phyloP scores from a whole-genome alignment of 2,329 filamentous ascomycete species.

The Scorias spongiosa region DNA sequence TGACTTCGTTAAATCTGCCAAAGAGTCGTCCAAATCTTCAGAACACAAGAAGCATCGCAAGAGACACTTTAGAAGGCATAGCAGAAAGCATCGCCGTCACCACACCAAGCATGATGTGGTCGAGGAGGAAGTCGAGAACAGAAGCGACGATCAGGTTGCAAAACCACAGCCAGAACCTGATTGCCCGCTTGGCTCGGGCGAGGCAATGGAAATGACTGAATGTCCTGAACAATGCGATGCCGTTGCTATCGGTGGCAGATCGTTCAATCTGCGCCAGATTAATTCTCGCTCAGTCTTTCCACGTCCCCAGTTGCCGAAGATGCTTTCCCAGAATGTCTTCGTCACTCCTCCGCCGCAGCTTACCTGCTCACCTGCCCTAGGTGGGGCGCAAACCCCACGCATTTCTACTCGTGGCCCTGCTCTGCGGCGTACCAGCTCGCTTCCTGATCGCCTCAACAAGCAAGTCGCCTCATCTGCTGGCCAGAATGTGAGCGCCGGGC shows the following conservation, averaged over 20 bases:
- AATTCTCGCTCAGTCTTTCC: slow-evolving; percentile 30
- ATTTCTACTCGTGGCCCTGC: slow-evolving; percentile 4
- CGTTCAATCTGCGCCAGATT: slow-evolving; percentile 29
- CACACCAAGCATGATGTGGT: slow-evolving; percentile 22
- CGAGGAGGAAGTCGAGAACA: slow-evolving; percentile 13
- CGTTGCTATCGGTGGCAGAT: slow-evolving; percentile 6
- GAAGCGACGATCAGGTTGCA: slow-evolving; percentile 4
- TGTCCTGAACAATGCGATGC: slow-evolving; percentile 1
- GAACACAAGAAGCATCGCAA: slow-evolving; percentile 27
- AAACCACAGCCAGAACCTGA: slow-evolving; percentile 1
- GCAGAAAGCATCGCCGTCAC: slow-evolving; percentile 31
- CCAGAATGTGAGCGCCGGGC: slow-evolving; percentile 6
- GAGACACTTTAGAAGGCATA: slow-evolving; percentile 27
- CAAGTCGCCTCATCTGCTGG: slow-evolving; percentile 9
- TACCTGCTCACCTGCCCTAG: slow-evolving; percentile 6
- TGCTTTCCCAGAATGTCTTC: slow-evolving; percentile 59
- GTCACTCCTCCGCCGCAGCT: slow-evolving; percentile 23
- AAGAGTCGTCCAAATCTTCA: slow-evolving; percentile 17
- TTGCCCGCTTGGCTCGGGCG: slow-evolving; percentile 25
- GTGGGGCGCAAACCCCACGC: slow-evolving; percentile 2
- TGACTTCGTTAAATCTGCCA: slow-evolving; percentile 28
- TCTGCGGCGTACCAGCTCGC: slow-evolving; percentile 57
- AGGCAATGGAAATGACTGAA: slow-evolving; percentile 17
- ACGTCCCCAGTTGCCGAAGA: slow-evolving; percentile 46
- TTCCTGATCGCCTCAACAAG: slow-evolving; percentile 50